phyloP scores from a whole-genome alignment of 495 filamentous ascomycete genomes.

The Hypoxylon lenormandii region DNA sequence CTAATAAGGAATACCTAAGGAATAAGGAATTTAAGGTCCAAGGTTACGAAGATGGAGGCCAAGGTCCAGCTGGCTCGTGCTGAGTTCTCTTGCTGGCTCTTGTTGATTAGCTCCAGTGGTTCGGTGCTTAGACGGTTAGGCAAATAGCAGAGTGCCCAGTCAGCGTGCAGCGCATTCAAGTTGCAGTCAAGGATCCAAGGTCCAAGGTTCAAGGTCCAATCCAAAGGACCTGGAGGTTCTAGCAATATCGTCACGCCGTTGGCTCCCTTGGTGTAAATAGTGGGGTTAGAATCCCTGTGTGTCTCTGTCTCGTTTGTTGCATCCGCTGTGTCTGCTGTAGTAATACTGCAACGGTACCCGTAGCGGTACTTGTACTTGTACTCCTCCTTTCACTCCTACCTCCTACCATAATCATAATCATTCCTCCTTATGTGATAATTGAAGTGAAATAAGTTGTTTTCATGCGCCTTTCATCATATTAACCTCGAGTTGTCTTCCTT shows the following conservation, averaged over 20 bases:
- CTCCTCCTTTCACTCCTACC: background rate
- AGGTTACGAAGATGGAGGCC: no score
- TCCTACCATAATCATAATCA: no score
- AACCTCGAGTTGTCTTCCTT: no score
- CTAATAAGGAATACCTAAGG: no score
- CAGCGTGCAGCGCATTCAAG: conserved; percentile 10
- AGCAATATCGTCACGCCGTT: conserved; percentile 5
- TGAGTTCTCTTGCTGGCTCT: background rate
- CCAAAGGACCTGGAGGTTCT: no score
- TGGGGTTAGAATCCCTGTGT: conserved; percentile 9
- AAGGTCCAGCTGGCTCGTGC: no score
- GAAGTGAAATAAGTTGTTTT: background rate
- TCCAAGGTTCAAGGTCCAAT: no score
- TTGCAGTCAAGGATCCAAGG: no score
- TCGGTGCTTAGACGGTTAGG: conserved; percentile 3
- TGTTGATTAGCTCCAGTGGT: no score
- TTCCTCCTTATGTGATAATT: conserved; percentile 3
- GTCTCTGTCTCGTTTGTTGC: no score
- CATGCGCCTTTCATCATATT: no score
- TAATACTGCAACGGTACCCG: conserved; percentile 7
- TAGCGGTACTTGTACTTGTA: background rate
- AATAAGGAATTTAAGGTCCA: no score
- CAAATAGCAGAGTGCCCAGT: conserved; percentile 19
- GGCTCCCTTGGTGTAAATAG: conserved; percentile 17
- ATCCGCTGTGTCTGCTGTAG: conserved; percentile 23